Conservation (phyloP, 1,284 basidiomycete genomes). For the Sporisorium reilianum region DNA sequence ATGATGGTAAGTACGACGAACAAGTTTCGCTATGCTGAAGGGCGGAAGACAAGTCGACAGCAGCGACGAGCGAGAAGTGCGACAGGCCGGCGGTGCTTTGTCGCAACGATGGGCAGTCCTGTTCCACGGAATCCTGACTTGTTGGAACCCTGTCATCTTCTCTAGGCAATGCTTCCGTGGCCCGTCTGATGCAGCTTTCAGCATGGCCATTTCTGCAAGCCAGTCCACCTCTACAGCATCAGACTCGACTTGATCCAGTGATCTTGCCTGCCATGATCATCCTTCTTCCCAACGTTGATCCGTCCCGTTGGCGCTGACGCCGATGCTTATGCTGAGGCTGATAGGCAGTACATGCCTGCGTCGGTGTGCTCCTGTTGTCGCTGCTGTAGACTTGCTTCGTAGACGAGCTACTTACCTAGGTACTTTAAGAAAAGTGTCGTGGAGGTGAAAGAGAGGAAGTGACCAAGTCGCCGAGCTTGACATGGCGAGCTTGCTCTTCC, state of each 20-base stretch:
- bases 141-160: too few relatives aligned
- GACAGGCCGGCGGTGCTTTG: neutral
- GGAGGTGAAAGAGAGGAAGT: slow-evolving; percentile 13
- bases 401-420: slow-evolving; percentile 45
- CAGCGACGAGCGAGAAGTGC: slow-evolving; percentile 1
- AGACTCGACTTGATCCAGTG: neutral
- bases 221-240: too few relatives aligned
- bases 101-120: too few relatives aligned
- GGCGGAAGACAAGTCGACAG: neutral
- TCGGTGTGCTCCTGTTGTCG: neutral
- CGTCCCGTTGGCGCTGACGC: neutral
- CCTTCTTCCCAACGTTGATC: neutral
- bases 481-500: slow-evolving; percentile 10
- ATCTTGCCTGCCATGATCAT: neutral
- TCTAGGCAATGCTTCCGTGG: too few relatives aligned
- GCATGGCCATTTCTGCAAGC: too few relatives aligned
- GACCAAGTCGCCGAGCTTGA: slow-evolving; percentile 9
- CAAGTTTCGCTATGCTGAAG: too few relatives aligned
- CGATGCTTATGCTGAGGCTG: neutral
- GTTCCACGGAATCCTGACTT: too few relatives aligned
- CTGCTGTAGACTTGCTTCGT: neutral
- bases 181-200: too few relatives aligned
- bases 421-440: slow-evolving; percentile 45
- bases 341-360: neutral
- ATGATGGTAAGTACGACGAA: slow-evolving; percentile 22